A percentile compares a stretch with the other conserved stretches of the same genome.
Evolutionary conservation across 768 basidiomycete species (phyloP).

Genomic region (Mycena galericulata): DNA sequence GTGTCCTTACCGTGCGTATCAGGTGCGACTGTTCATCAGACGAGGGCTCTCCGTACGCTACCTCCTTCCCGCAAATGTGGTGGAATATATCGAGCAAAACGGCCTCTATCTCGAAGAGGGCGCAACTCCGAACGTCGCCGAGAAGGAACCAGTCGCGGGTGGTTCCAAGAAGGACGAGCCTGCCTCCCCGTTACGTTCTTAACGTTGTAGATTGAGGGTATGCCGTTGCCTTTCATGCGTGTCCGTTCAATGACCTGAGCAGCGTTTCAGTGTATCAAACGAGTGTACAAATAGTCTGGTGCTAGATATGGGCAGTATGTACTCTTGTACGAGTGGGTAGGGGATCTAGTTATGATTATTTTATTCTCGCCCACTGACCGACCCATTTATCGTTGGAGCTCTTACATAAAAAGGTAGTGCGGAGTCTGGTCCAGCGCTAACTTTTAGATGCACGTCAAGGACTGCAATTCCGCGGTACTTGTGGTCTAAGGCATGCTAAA

Average conservation of each 20-base stretch:
- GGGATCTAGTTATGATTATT: constrained; percentile 36
- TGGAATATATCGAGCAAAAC: constrained; percentile 93
- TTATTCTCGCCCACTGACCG: constrained; percentile 27
- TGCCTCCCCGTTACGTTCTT: constrained; percentile 35
- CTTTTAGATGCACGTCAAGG: constrained; percentile 22
- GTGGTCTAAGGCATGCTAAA: constrained; percentile 17
- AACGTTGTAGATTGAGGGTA: constrained; percentile 24
- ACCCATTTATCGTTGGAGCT: neutral
- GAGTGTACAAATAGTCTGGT: constrained; percentile 30
- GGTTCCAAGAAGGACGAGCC: constrained; percentile 45
- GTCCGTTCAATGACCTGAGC: constrained; percentile 19
- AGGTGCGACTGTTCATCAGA: constrained; percentile 80
- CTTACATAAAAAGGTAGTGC: constrained; percentile 14
- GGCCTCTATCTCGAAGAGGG: constrained; percentile 79
- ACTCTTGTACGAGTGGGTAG: constrained; percentile 37
- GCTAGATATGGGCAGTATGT: constrained; percentile 36
- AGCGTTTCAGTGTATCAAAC: constrained; percentile 23
- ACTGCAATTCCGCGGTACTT: constrained; percentile 28
- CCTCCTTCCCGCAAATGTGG: constrained; percentile 89
- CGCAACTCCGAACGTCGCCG: constrained; percentile 34
- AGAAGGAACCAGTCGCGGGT: constrained; percentile 45
- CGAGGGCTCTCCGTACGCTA: constrained; percentile 89
- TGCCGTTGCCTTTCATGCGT: constrained; percentile 27
- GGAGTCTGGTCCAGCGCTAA: constrained; percentile 14
- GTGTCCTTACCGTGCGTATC: neutral